Evolutionary conservation across 257 asterid species (phyloP).

Genomic region (Lycium ferocissimum): DNA sequence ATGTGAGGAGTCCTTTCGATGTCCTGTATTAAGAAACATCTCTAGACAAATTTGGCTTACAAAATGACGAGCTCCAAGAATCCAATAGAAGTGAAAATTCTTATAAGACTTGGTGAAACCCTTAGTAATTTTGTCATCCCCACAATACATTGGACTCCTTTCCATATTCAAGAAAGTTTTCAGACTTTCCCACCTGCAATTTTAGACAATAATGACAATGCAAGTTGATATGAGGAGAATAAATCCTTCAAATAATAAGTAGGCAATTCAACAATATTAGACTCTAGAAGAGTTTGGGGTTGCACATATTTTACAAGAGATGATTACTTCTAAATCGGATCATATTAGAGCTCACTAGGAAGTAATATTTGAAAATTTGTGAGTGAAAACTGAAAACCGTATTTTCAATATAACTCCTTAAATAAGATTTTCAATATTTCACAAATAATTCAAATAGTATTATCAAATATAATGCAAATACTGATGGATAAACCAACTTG

Average conservation of each 20-base stretch:
- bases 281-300: background rate
- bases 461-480: too few species aligned
- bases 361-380: too few species aligned
- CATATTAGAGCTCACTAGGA: background rate
- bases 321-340: background rate
- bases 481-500: too few species aligned
- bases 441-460: too few species aligned
- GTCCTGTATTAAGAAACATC: too few species aligned
- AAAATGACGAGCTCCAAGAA: slow-evolving; percentile 96
- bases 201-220: background rate
- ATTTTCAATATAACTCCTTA: too few species aligned
- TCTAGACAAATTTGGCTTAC: slow-evolving; percentile 52
- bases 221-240: too few species aligned
- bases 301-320: background rate
- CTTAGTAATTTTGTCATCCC: slow-evolving; percentile 51
- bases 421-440: too few species aligned
- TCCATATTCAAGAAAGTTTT: slow-evolving; percentile 58
- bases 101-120: slow-evolving; percentile 72
- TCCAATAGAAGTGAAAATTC: slow-evolving; percentile 84
- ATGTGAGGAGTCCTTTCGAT: too few species aligned
- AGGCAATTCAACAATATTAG: too few species aligned
- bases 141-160: slow-evolving; percentile 72
- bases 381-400: too few species aligned
- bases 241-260: too few species aligned
- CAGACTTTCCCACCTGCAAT: slow-evolving; percentile 83